Evolutionary conservation across 2,329 filamentous ascomycete species (phyloP).

Genomic region (Penicillium sp.): DNA sequence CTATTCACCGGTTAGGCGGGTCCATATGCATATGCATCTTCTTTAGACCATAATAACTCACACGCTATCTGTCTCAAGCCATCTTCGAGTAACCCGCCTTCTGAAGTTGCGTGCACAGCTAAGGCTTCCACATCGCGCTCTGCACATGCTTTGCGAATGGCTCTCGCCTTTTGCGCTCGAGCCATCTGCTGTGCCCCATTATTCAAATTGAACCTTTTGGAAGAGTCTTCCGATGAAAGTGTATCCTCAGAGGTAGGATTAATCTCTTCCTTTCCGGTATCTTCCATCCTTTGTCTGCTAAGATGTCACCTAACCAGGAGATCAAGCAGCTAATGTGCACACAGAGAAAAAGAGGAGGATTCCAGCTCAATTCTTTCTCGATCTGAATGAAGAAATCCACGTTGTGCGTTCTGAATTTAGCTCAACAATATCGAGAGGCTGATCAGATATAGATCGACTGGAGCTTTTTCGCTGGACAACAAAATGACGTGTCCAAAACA

Average conservation of each 20-base stretch:
- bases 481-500: not conserved
- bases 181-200: slow-evolving; percentile 3
- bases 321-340: not conserved
- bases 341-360: not conserved
- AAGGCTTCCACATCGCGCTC: slow-evolving; percentile 57
- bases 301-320: not conserved
- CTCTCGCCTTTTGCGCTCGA: slow-evolving; percentile 41
- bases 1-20: slow-evolving; percentile 30
- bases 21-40: not conserved
- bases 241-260: slow-evolving; percentile 4
- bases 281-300: not conserved
- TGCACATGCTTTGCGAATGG: slow-evolving; percentile 61
- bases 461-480: not conserved
- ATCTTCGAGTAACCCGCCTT: slow-evolving; percentile 67
- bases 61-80: slow-evolving; percentile 71
- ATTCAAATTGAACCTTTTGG: not conserved
- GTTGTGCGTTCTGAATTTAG: not conserved
- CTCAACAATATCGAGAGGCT: not conserved
- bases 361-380: not conserved
- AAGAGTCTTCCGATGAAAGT: not conserved
- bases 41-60: slow-evolving; percentile 50
- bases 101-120: slow-evolving; percentile 57
- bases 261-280: not conserved
- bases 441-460: slow-evolving; percentile 4
- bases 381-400: not conserved